Conservation (phyloP, 345 rosid genomes). For the Adansonia digitata region DNA sequence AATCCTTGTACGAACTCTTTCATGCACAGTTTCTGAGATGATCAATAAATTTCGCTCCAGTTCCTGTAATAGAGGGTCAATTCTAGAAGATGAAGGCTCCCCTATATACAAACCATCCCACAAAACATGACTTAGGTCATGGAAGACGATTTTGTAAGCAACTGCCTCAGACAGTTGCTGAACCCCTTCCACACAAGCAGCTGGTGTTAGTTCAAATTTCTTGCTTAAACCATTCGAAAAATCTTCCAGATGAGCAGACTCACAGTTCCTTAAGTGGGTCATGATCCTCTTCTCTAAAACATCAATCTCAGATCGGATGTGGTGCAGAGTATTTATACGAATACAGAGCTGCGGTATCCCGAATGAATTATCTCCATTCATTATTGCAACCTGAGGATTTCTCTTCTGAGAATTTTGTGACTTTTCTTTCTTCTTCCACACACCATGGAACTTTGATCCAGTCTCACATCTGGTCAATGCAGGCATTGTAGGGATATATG, state of each 20-base stretch:
- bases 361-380: conserved; percentile 57
- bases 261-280: conserved; percentile 87
- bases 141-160: conserved; percentile 73
- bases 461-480: conserved; percentile 78
- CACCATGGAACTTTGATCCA: conserved; percentile 81
- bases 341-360: conserved; percentile 72
- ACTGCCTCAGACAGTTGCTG: conserved; percentile 84
- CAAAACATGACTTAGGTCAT: conserved; percentile 66
- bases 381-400: conserved; percentile 64
- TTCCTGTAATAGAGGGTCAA: conserved; percentile 68
- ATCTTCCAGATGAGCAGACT: conserved; percentile 75
- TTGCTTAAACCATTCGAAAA: conserved; percentile 73
- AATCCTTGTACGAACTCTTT: conserved; percentile 74
- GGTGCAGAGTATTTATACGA: conserved; percentile 78
- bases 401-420: conserved; percentile 53
- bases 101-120: conserved; percentile 92
- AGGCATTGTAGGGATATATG: conserved; percentile 84
- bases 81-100: conserved; percentile 63
- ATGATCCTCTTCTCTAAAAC: conserved; percentile 72
- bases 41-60: conserved; percentile 58
- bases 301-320: conserved; percentile 65
- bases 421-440: conserved; percentile 94
- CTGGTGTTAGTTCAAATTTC: conserved; percentile 76
- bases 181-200: conserved; percentile 81
- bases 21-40: conserved; percentile 68